Percentiles rank a stretch among this genome's conserved stretches.
Evolutionary conservation across 2,329 filamentous ascomycete species (phyloP).

Genomic region (Fusarium ramigenum): DNA sequence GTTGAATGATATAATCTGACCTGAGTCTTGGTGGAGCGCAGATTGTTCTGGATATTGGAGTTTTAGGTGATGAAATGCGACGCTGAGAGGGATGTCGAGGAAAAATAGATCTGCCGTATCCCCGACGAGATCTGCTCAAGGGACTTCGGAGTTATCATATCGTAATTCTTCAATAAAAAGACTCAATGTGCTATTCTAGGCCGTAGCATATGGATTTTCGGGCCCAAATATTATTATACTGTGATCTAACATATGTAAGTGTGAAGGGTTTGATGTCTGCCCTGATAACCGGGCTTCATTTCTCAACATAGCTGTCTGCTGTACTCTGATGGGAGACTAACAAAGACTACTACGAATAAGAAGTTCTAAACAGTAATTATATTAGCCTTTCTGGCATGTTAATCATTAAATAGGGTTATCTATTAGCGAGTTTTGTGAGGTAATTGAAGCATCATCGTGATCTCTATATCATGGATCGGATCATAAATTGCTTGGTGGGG

Average conservation of each 20-base stretch:
- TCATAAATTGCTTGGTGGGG: constrained; percentile 6
- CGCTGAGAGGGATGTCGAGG: constrained; percentile 15
- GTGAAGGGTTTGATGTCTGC: not conserved
- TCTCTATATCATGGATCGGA: not conserved
- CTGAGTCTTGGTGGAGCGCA: not conserved
- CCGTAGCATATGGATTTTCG: not conserved
- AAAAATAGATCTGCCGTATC: constrained; percentile 43
- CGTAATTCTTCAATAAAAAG: not conserved
- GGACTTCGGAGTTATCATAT: not conserved
- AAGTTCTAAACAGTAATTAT: not conserved
- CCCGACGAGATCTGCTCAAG: constrained; percentile 11
- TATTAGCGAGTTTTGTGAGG: not conserved
- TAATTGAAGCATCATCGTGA: not conserved
- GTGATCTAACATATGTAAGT: not conserved
- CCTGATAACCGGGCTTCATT: not conserved
- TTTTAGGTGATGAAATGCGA: constrained; percentile 15
- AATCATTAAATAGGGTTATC: no score
- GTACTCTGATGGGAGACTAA: not conserved
- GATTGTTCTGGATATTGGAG: constrained; percentile 14
- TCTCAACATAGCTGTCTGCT: not conserved
- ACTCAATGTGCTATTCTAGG: not conserved
- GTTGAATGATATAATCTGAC: not conserved
- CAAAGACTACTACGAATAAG: not conserved
- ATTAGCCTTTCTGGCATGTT: not conserved
- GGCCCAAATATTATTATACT: not conserved